Base-by-base conservation (phyloP, 192 early-diverging fungal genomes). In the Dissophora ornata region DNA sequence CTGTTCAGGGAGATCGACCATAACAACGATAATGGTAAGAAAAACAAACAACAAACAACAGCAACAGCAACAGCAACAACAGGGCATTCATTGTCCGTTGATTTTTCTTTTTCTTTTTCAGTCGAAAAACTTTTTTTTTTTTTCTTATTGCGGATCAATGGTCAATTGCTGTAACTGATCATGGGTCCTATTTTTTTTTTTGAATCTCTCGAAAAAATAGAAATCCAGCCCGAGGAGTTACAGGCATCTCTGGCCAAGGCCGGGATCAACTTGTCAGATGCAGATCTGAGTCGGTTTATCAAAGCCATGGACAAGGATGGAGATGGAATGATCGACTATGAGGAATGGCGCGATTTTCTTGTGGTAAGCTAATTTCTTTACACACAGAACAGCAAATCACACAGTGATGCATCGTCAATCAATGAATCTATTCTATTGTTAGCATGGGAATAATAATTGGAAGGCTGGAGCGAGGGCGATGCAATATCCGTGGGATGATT, bases 1-100 rank as follows among this genome's bases (percentile, higher is more conserved):
- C 73, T 91, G 16, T 93, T 93, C 77, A 33, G 79, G 38, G 74
- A 89, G 80, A 90, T 90, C 42, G 89, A 92, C 61, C 80, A 86
- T 40, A 79, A 80, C 36, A 77, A 83, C 9, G 88, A 91, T 51
- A 64, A 86, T 32, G 63, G 83, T 77, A 57, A 57, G 54, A 19
- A 13, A 30, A 57, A 15, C 40, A 38, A 38, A 38, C 6, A 38
- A 38, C 6, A 13, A 38, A 38, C 6, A 38, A 38, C 6, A 38
- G 36, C 6, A 38, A 38, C 6, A 13, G 36, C 6, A 38, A 38
- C 6, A 38, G 36, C 6, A 38, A 6, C 36, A 38, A 38, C 36
- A n/a, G n/a, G n/a, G 38, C 40, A 15, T 18, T 41, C 18, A 40
- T 41, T 41, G n/a, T n/a, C n/a, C n/a, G n/a, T n/a, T n/a, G n/a